Conservation (phyloP, 805 yeast species). For the Teunomyces pallodes region DNA sequence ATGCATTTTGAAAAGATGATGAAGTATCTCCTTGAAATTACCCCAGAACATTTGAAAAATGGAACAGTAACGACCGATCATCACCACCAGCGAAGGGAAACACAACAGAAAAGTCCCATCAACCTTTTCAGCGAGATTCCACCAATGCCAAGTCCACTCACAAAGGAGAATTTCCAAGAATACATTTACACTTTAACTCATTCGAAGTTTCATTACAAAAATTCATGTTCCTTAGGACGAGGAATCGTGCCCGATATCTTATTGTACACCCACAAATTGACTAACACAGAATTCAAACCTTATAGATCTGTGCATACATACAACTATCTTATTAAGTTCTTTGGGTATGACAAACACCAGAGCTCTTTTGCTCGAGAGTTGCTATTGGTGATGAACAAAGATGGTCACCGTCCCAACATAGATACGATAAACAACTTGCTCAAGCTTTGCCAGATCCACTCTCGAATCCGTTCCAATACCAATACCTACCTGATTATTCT, state of each 20-base stretch:
- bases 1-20: slow-evolving; percentile 32
- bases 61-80: slow-evolving; percentile 7
- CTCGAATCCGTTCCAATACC: slow-evolving; percentile 28
- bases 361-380: slow-evolving; percentile 39
- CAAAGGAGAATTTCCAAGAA: slow-evolving; percentile 27
- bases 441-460: slow-evolving; percentile 29
- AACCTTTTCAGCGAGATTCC: slow-evolving; percentile 29
- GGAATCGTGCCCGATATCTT: slow-evolving; percentile 40
- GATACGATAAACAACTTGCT: slow-evolving; percentile 39
- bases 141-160: slow-evolving; percentile 26
- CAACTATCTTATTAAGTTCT: slow-evolving; percentile 38
- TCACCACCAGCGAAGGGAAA: slow-evolving; percentile 8
- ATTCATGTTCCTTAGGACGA: slow-evolving; percentile 29
- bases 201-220: slow-evolving; percentile 27
- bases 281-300: slow-evolving; percentile 26
- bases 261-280: slow-evolving; percentile 36
- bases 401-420: slow-evolving; percentile 39
- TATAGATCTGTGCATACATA: slow-evolving; percentile 35
- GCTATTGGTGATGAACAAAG: slow-evolving; percentile 39
- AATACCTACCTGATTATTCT: slow-evolving; percentile 31
- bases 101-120: slow-evolving; percentile 7
- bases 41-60: slow-evolving; percentile 29
- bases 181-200: slow-evolving; percentile 39
- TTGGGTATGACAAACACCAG: slow-evolving; percentile 40
- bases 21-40: slow-evolving; percentile 25